Base-by-base conservation (phyloP, 305 asterid genomes). In the Solanum hybrid region DNA sequence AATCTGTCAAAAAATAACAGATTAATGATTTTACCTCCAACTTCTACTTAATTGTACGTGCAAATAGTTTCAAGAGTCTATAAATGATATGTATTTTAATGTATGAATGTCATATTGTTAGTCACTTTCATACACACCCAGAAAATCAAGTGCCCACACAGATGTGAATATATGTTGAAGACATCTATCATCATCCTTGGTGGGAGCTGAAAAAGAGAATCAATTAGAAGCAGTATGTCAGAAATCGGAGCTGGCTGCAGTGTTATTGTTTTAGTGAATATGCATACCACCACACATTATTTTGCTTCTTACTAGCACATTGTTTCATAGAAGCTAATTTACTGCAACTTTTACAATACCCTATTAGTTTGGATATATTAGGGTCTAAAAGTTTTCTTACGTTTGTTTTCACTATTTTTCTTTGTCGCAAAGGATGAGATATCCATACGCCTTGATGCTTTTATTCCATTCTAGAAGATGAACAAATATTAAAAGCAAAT, bases 31-130 rank as follows among this genome's bases (percentile, higher is more conserved):
- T 31, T 57, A 51, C 39, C 88, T 85, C 88, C 31, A 57, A 1
- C 2, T 85, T 57, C 77, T 85, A 85, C 77, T 29, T 4, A 57
- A 85, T 31, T 85, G 39, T 57, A 85, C 1, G 8, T 3, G 7
- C 88, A 85, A 85, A 85, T 57, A 31, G 88, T 72, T 51, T 85
- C 14, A 85, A 84, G 88, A 51, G 34, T 38, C 86, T 80, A 20
- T 38, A 13, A 37, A 38, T 81, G 34, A 81, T 37, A 24, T 81
- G 34, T 81, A 37, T 24, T 38, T 81, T 39, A 38, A 37, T 80
- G n/a, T n/a, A 38, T 80, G 68, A 38, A 80, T 80, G 86, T 24
- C 86, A 38, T 12, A 38, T 24, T 80, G 33, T 11, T 3, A 24
- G 34, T 24, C 33, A 38, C n/a, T 26, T 37, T 24, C 27, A 85